Evolutionary conservation across 2,329 filamentous ascomycete genomes (phyloP).

Genomic region (Alternaria ventricosa): DNA sequence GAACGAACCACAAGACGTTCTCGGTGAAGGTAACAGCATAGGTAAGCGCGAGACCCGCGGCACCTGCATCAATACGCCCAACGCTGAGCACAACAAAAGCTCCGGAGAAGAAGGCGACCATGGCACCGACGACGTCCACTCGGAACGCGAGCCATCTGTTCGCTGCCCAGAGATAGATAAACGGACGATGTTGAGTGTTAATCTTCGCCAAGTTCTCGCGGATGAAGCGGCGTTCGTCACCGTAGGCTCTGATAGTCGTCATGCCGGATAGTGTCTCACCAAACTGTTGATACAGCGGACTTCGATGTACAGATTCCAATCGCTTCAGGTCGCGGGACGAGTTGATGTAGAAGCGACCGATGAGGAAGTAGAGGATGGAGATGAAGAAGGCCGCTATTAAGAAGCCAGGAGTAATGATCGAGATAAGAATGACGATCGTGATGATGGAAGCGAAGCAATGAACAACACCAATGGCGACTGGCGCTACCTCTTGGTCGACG

Average conservation of each 20-base stretch:
- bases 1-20: conserved; percentile 94
- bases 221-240: conserved; percentile 91
- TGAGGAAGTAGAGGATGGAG: conserved; percentile 77
- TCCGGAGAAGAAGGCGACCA: conserved; percentile 93
- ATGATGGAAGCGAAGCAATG: conserved; percentile 73
- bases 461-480: conserved; percentile 79
- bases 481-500: conserved; percentile 93
- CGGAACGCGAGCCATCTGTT: conserved; percentile 97
- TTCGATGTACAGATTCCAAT: conserved; percentile 90
- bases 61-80: conserved; percentile 84
- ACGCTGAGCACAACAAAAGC: conserved; percentile 87
- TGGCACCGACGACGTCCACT: conserved; percentile 85
- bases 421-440: conserved; percentile 87
- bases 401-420: conserved; percentile 87
- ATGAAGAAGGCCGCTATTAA: conserved; percentile 87
- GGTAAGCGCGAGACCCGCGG: conserved; percentile 90
- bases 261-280: conserved; percentile 94
- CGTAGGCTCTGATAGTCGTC: conserved; percentile 95
- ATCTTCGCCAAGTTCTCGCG: conserved; percentile 87
- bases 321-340: conserved; percentile 96
- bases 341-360: conserved; percentile 87
- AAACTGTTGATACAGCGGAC: conserved; percentile 96
- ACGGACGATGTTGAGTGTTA: conserved; percentile 89
- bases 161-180: conserved; percentile 94
- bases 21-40: conserved; percentile 98